phyloP scores from a whole-genome alignment of 371 early-diverging fungal species.

The Enterocytospora artemiae region DNA sequence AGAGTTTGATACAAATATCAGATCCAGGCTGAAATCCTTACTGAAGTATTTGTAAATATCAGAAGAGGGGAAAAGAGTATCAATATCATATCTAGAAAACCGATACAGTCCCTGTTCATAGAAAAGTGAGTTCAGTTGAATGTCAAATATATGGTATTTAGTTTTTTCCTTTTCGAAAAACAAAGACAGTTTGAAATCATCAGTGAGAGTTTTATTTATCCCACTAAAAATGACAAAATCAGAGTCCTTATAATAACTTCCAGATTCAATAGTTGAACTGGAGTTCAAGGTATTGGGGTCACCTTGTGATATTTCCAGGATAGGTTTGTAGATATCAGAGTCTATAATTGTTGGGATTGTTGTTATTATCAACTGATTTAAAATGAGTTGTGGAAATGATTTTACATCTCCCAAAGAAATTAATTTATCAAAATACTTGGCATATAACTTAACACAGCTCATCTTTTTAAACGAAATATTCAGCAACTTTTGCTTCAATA shows the following conservation, averaged over 20 bases:
- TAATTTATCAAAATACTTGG: constrained; percentile 16
- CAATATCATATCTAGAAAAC: constrained; percentile 30
- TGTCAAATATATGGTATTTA: constrained; percentile 12
- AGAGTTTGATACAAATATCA: constrained; percentile 28
- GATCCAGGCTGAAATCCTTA: constrained; percentile 39
- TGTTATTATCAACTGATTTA: constrained; percentile 41
- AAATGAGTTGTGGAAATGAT: background rate
- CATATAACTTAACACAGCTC: constrained; percentile 20
- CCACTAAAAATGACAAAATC: constrained; percentile 25
- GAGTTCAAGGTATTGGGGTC: background rate
- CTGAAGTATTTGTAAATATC: constrained; percentile 11
- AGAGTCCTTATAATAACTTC: background rate
- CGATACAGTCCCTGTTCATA: constrained; percentile 38
- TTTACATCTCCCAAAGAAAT: background rate
- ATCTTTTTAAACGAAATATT: background rate
- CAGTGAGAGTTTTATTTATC: constrained; percentile 6
- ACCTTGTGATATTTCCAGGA: constrained; percentile 9
- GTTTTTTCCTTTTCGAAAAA: background rate
- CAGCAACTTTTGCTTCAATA: background rate
- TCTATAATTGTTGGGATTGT: constrained; percentile 10
- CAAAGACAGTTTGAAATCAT: constrained; percentile 22
- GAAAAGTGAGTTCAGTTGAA: constrained; percentile 26
- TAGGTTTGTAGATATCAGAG: background rate
- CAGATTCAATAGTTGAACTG: too few species aligned
- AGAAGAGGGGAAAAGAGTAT: background rate